Evolutionary conservation across 2,329 filamentous ascomycete genomes (phyloP), one percentile per base, ranked within the genome.

Genomic region (Ustulina deusta): DNA sequence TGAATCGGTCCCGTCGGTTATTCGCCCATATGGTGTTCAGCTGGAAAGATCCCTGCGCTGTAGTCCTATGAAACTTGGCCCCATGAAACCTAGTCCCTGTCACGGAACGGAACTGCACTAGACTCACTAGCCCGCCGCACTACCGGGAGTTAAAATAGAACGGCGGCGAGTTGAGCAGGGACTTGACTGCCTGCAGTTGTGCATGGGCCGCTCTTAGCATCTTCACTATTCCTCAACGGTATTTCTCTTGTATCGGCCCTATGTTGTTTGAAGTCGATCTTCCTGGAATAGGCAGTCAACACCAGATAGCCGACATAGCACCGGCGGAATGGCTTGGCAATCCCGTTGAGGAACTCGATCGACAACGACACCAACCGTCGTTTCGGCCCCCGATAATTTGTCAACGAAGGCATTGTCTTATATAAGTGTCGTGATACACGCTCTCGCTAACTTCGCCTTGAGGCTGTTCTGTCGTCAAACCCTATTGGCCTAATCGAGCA

Each of bases 251-350:
- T 38, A 13, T n/a, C 42, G 54, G 44, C 27, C 46, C 9, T 51
- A 22, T 34, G 51, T 20, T 40, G 27, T 51, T 42, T 25, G 42
- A 20, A 17, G 27, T 55, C 27, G 49, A 51, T 49, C 27, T 61
- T 49, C 48, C 38, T 49, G 34, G 46, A 59, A 25, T 36, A 63
- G 44, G 58, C 40, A n/a, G 44, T 61, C 40, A n/a, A 42, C 17
- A 10, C 25, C n/a, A 15, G 48, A 32, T 10, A 58, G 29, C 64
- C 64, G 64, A 62, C 60, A 63, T 63, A 59, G 54, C 40, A 34
- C 54, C 59, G 59, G 36, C 64, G 17, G n/a, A 27, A 34, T 22
- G 46, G 13, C 59, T 57, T 59, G 36, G 59, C 54, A 2, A 42
- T 44, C 46, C 54, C 20, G n/a, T 44, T 27, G 13, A 55, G 44